Evolutionary conservation across 2,329 filamentous ascomycete species (phyloP), one percentile per base, ranked within the genome.

Genomic region (Cryphonectria radicalis): DNA sequence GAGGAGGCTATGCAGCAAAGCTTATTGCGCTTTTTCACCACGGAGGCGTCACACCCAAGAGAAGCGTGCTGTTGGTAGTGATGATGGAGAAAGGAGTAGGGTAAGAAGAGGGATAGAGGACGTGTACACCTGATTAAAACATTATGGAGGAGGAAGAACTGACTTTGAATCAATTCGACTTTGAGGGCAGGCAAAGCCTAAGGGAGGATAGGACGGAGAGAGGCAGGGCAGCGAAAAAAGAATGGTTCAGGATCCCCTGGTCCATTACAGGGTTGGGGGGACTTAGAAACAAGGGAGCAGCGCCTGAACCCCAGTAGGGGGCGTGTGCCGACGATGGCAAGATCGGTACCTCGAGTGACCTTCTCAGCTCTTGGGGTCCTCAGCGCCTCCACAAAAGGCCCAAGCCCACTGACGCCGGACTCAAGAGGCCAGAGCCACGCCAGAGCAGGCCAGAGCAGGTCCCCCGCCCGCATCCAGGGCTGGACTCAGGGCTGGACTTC

Each of bases 251-350:
- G 42, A 32, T 65, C 63, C 63, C 63, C 46, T 43, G n/a, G n/a
- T 46, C 42, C 4, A 13, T 28, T 32, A 42, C 43, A 65, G 43
- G 63, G 43, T 65, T 22, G 63, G 63, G 42, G 32, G 19, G 10
- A 22, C 35, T 62, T 62, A 22, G 63, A 65, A 65, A 65, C 63
- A 65, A 65, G 63, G 63, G 63, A 65, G 63, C 35, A 25, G 62
- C 40, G 40, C 4, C 37, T 62, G 32, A 40, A 37, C 59, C 59
- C 46, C 35, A 40, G 63, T 59, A 59, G 55, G 55, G 55, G 55
- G 14, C 32, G 32, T 40, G 37, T 40, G 43, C 63, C 25, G n/a
- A 32, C 17, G 63, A 25, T 32, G 55, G 25, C 55, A 4, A 32
- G 25, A 59, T 32, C 63, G 63, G 63, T 65, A 65, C 63, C 25